Percentiles rank a stretch among this genome's conserved stretches.
phyloP scores from a whole-genome alignment of 2,329 filamentous ascomycete species.

The Arthrinium phaeospermum region DNA sequence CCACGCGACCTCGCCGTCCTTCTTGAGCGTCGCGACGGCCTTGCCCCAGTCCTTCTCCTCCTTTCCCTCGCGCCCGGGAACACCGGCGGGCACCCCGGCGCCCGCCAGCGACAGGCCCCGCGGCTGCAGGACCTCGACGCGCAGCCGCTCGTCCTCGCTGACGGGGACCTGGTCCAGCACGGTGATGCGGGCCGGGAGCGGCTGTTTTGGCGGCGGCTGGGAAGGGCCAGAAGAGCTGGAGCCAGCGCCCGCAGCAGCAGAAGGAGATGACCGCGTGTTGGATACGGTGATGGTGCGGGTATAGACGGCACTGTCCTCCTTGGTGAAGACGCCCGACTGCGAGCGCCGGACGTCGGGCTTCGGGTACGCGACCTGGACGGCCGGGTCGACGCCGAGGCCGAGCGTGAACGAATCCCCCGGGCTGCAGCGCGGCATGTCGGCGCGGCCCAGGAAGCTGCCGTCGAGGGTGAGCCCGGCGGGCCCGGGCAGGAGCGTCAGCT shows the following conservation, averaged over 20 bases:
- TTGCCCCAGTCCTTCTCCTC: constrained; percentile 56
- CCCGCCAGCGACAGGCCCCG: constrained; percentile 50
- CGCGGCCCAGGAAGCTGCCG: constrained; percentile 65
- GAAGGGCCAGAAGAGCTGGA: not conserved
- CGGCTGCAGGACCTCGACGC: constrained; percentile 56
- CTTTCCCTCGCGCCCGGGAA: constrained; percentile 34
- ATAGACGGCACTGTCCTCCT: constrained; percentile 58
- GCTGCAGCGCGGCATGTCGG: constrained; percentile 59
- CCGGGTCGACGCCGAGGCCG: constrained; percentile 64
- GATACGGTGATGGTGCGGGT: constrained; percentile 53
- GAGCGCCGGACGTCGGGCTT: constrained; percentile 59
- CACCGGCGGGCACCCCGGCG: constrained; percentile 43
- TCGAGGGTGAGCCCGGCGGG: constrained; percentile 66
- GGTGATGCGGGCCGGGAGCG: constrained; percentile 46
- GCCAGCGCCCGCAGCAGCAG: constrained; percentile 19
- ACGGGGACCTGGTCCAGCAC: constrained; percentile 67
- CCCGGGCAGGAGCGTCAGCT: constrained; percentile 61
- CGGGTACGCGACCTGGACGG: constrained; percentile 59
- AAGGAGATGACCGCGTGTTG: constrained; percentile 50
- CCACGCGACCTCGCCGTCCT: constrained; percentile 64
- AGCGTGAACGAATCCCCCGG: constrained; percentile 60
- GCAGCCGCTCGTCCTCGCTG: constrained; percentile 64
- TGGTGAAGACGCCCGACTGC: constrained; percentile 55
- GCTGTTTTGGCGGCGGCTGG: not conserved
- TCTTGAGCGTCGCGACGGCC: constrained; percentile 58